Evolutionary conservation across 1,284 basidiomycete species (phyloP), one percentile per base, ranked within the genome.

Genomic region (Sporisorium exsertum): DNA sequence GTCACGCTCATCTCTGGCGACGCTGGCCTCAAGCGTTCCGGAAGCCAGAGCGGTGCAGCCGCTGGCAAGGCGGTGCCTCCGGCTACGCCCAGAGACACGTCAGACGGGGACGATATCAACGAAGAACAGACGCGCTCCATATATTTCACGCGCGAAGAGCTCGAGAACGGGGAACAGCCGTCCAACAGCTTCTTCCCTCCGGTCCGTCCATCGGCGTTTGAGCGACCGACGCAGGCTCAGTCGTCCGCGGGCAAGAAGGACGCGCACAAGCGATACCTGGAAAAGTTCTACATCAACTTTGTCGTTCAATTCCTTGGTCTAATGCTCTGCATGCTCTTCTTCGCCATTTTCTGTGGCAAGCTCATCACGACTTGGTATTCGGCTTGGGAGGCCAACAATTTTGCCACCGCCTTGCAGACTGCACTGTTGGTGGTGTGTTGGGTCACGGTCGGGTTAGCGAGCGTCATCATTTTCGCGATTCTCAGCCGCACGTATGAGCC

Each of bases 401-500:
- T 62, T 10, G 66, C 47, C 2, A 1, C 43, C 5, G 59, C 58
- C 5, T 8, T 69, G 16, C 29, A 69, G 42, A 43, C 52, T 24
- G 66, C 62, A 7, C 26, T 69, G 7, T 52, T 74, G 12, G 54
- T 58, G 24, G 59, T 65, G 8, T 40, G 26, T n/a, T 74, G 64
- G 61, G 58, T 58, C 10, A 64, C 72, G n/a, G 37, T 69, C 12
- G 47, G 42, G 18, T 50, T 64, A 29, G 72, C 62, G 1, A 61
- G 58, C 42, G 40, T 63, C 32, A 60, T 74, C 42, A 67, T 74
- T 20, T 65, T 65, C 37, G 59, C 64, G 20, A 74, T 69, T 35
- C 45, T 69, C 16, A 63, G 62, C n/a, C 58, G 66, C 3, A 73
- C 71, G 9, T 73, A 73, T 26, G 71, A 73, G 56, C 71, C 71